phyloP scores from a whole-genome alignment of 345 rosid genomes.

The Theobroma cacao region DNA sequence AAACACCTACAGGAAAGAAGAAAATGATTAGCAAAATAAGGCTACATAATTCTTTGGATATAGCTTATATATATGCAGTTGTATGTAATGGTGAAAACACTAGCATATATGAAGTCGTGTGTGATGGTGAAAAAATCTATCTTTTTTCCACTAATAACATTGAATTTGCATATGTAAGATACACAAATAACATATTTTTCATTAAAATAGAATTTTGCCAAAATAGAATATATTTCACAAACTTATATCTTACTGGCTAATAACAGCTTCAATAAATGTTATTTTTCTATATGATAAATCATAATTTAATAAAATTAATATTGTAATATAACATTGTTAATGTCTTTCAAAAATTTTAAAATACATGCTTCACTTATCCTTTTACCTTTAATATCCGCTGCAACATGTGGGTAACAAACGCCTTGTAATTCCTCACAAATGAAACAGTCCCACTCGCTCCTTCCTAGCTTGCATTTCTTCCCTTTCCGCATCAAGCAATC shows the following conservation, averaged over 20 bases:
- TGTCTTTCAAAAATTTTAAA: neutral
- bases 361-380: neutral
- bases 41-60: too few relatives aligned
- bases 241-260: neutral
- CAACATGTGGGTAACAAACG: neutral
- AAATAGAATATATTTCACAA: neutral
- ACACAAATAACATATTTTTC: neutral
- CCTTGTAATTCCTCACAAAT: neutral
- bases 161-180: neutral
- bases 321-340: neutral
- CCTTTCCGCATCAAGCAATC: neutral
- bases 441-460: neutral
- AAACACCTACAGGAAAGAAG: too few relatives aligned
- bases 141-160: neutral
- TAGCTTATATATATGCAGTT: neutral
- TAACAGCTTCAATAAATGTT: neutral
- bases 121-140: neutral
- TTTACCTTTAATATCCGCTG: neutral
- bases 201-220: too few relatives aligned
- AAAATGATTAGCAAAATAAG: too few relatives aligned
- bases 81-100: neutral
- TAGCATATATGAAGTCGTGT: neutral
- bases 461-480: neutral
- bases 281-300: too few relatives aligned
- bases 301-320: too few relatives aligned